A percentile compares a stretch with the other conserved stretches of the same genome.
phyloP scores from a whole-genome alignment of 1,284 basidiomycete genomes.

The Schizophyllum amplum region DNA sequence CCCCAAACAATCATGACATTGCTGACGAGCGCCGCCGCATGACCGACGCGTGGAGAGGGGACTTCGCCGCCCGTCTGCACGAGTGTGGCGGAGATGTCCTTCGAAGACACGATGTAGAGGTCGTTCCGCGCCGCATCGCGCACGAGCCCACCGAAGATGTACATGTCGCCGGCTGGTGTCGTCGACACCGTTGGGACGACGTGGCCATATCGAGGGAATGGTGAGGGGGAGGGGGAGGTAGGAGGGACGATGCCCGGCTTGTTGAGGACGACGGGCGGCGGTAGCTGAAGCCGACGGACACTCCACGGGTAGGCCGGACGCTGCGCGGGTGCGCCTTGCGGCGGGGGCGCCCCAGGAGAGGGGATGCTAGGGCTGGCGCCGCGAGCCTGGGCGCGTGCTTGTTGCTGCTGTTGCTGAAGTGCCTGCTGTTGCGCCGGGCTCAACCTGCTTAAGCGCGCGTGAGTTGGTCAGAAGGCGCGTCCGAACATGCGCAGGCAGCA shows the following conservation, averaged over 20 bases:
- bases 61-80: conserved; percentile 87
- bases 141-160: conserved; percentile 96
- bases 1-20: conserved; percentile 98
- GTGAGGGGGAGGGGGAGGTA: conserved; percentile 63
- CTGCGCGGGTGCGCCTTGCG: conserved; percentile 26
- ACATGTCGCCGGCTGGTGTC: conserved; percentile 74
- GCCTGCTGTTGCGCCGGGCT: conserved; percentile 5
- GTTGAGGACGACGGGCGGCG: conserved; percentile 53
- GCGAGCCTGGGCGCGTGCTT: conserved; percentile 9
- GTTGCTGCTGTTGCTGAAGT: conserved; percentile 18
- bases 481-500: neutral
- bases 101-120: conserved; percentile 83
- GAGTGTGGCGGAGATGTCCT: conserved; percentile 70
- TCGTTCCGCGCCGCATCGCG: conserved; percentile 90
- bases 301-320: conserved; percentile 77
- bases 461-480: neutral
- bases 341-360: conserved; percentile 15
- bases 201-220: conserved; percentile 97
- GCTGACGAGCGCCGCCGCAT: conserved; percentile 92
- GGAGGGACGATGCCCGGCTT: conserved; percentile 54
- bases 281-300: conserved; percentile 56
- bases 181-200: conserved; percentile 86
- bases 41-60: conserved; percentile 88
- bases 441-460: neutral
- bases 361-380: conserved; percentile 17